Conservation (phyloP, 768 basidiomycete species). For the Kwoniella europaea region DNA sequence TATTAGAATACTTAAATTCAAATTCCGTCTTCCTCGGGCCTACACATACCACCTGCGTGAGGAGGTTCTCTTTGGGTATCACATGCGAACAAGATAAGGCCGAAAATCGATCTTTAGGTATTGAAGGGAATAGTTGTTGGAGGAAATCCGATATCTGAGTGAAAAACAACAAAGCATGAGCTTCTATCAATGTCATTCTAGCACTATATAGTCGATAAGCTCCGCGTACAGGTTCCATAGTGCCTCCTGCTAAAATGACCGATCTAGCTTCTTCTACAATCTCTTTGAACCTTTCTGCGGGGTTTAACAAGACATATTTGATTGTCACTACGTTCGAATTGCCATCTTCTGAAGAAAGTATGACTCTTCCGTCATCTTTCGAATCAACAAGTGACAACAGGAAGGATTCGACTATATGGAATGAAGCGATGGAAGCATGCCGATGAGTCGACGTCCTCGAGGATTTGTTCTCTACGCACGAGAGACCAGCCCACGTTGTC, state of each 20-base stretch:
- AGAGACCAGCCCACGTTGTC: no score
- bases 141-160: constrained; percentile 82
- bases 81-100: constrained; percentile 92
- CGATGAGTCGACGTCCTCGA: constrained; percentile 20
- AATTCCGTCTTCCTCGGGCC: constrained; percentile 76
- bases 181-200: neutral
- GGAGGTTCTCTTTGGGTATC: constrained; percentile 78
- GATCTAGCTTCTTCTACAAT: constrained; percentile 78
- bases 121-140: constrained; percentile 74
- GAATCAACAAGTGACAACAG: constrained; percentile 75
- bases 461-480: neutral
- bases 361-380: constrained; percentile 79
- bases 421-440: constrained; percentile 68
- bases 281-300: constrained; percentile 82
- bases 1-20: constrained; percentile 79
- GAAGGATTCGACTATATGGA: constrained; percentile 81
- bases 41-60: constrained; percentile 72
- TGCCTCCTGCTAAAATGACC: constrained; percentile 92
- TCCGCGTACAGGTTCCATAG: constrained; percentile 87
- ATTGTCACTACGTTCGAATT: constrained; percentile 63
- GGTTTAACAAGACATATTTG: constrained; percentile 91
- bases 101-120: constrained; percentile 68
- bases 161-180: neutral
- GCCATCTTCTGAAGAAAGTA: constrained; percentile 62
- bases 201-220: no score